A percentile compares a stretch with the other conserved stretches of the same genome.
Conservation (phyloP, 768 basidiomycete genomes). For the Podaxis sp. region DNA sequence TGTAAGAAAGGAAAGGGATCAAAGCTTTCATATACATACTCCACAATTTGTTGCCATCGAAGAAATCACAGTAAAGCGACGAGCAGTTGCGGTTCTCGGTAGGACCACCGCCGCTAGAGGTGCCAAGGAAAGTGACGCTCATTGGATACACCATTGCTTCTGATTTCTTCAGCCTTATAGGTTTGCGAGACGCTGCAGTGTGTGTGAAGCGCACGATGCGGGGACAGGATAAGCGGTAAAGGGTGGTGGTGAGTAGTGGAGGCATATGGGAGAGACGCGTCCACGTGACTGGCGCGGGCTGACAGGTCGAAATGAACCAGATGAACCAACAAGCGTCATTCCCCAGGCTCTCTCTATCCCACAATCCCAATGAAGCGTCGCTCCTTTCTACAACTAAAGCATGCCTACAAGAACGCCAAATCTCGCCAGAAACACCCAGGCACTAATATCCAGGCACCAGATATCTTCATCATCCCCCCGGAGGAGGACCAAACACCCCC, state of each 20-base stretch:
- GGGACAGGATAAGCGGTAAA: neutral
- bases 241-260: neutral
- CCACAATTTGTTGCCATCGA: slow-evolving; percentile 59
- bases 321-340: slow-evolving; percentile 1
- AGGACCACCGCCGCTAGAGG: slow-evolving; percentile 76
- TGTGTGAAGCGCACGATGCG: slow-evolving; percentile 1
- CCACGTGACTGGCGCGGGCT: slow-evolving; percentile 29
- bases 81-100: slow-evolving; percentile 73
- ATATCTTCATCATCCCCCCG: slow-evolving; percentile 56
- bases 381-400: slow-evolving; percentile 9
- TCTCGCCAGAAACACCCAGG: neutral
- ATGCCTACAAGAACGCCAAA: neutral
- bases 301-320: slow-evolving; percentile 15
- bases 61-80: slow-evolving; percentile 61
- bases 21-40: slow-evolving; percentile 42
- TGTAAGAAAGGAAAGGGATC: slow-evolving; percentile 12
- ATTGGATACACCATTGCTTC: slow-evolving; percentile 34
- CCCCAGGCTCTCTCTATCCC: slow-evolving; percentile 6
- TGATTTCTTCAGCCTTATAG: neutral
- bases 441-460: slow-evolving; percentile 35
- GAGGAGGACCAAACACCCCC: slow-evolving; percentile 55
- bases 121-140: slow-evolving; percentile 71
- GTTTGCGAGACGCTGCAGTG: neutral
- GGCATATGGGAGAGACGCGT: slow-evolving; percentile 18
- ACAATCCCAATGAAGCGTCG: slow-evolving; percentile 7